Evolutionary conservation across 176 grass and related monocot genomes (phyloP), one percentile per base, ranked within the genome.

Genomic region (Oryza longistaminata): DNA sequence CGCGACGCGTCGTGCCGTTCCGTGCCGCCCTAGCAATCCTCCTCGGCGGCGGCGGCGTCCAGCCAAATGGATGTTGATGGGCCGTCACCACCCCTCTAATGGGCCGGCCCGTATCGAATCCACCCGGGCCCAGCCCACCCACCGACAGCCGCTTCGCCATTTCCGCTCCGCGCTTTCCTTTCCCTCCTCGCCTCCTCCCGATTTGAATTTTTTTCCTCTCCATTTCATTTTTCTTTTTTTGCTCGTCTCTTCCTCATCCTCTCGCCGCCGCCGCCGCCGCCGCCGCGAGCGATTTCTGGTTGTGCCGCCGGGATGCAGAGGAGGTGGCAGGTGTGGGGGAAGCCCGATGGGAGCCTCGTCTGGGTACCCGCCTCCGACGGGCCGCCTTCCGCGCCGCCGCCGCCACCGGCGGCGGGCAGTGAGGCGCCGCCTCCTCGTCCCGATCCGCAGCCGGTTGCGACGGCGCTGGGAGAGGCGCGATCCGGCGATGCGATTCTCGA

Each of bases 281-380:
- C 33, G 15, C 9, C 68, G 33, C 21, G 67, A 26, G 7, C 42
- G 81, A 10, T 46, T 49, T 49, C 69, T 40, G 4, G 29, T 22
- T 70, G 60, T 25, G 15, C n/a, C 45, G 8, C 48, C 33, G 5
- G 25, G 50, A 88, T 88, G 86, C 79, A 29, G 40, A 58, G 73
- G 5, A 87, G 53, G 75, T 90, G 89, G 89, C 80, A 79, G 85
- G 80, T 90, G 37, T 83, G 74, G 61, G 48, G 37, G 69, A 39
- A 60, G 14, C 75, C 85, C 49, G 85, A 90, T 75, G 85, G 88
- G n/a, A 33, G 62, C 75, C 75, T 87, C 69, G 21, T 83, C 21
- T 90, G 88, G 88, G 12, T 87, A 49, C 84, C 85, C 29, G 75
- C 75, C 27, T 1, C 70, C 75, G 80, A 52, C 45, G 35, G 3